Percentiles rank a stretch among this genome's conserved stretches.
Evolutionary conservation across 2,329 filamentous ascomycete species (phyloP).

Genomic region (Sporothrix humicola): DNA sequence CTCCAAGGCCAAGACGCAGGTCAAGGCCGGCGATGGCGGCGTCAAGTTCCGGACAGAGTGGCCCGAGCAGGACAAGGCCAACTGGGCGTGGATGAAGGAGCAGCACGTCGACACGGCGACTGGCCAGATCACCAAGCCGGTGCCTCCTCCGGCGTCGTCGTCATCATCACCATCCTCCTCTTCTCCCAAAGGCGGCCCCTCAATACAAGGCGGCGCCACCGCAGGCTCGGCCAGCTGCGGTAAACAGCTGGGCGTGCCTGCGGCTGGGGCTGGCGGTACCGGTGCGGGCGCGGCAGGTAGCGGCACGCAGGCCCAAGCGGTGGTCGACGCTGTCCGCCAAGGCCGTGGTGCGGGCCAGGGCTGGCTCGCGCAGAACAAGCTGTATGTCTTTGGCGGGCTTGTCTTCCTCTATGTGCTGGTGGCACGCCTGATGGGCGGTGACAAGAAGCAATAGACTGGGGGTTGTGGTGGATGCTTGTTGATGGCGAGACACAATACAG

Average conservation of each 20-base stretch:
- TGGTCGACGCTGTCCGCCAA: slow-evolving; percentile 79
- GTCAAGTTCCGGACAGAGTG: slow-evolving; percentile 46
- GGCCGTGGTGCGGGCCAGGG: slow-evolving; percentile 79
- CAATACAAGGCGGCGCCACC: background rate
- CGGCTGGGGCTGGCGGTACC: slow-evolving; percentile 48
- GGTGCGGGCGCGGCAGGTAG: slow-evolving; percentile 55
- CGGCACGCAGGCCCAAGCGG: slow-evolving; percentile 67
- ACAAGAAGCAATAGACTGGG: background rate
- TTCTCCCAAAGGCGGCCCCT: background rate
- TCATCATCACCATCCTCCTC: background rate
- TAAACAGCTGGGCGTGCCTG: slow-evolving; percentile 63
- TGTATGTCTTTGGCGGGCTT: slow-evolving; percentile 70
- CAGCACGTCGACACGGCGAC: slow-evolving; percentile 78
- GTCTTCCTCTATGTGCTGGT: slow-evolving; percentile 85
- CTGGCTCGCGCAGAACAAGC: slow-evolving; percentile 81
- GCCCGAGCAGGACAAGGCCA: slow-evolving; percentile 60
- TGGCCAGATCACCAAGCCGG: slow-evolving; percentile 59
- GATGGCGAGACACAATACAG: background rate
- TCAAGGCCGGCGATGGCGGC: slow-evolving; percentile 91
- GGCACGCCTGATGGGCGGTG: slow-evolving; percentile 69
- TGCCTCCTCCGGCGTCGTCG: slow-evolving; percentile 42
- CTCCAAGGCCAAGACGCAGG: slow-evolving; percentile 68
- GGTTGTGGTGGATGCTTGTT: background rate
- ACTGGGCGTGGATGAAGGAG: slow-evolving; percentile 89
- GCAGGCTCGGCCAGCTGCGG: slow-evolving; percentile 47